Conservation (phyloP, 2,329 filamentous ascomycete genomes). For the Sclerotinia nivalis region DNA sequence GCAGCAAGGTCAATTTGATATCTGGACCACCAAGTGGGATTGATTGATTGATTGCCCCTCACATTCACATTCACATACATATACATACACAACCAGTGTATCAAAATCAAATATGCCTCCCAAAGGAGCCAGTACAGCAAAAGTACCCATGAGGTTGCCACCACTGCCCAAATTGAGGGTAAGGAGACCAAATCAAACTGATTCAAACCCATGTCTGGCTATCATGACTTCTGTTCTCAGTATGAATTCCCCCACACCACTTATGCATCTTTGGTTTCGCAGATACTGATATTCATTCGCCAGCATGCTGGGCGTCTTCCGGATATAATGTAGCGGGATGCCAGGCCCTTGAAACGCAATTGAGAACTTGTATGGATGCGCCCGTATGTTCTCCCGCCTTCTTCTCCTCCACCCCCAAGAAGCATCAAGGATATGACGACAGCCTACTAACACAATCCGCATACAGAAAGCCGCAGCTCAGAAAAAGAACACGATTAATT, state of each 20-base stretch:
- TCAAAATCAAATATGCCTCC: conserved; percentile 36
- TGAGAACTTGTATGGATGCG: conserved; percentile 77
- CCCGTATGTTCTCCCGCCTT: conserved; percentile 53
- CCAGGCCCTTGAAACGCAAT: conserved; percentile 57
- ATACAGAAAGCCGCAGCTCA: conserved; percentile 54
- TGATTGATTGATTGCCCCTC: conserved; percentile 3
- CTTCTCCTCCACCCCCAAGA: not conserved
- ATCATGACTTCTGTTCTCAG: conserved; percentile 68
- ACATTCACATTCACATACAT: not conserved
- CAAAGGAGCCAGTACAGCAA: conserved; percentile 39
- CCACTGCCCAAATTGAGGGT: conserved; percentile 64
- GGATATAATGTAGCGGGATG: conserved; percentile 66
- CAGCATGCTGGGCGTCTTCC: conserved; percentile 82
- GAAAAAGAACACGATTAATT: conserved; percentile 84
- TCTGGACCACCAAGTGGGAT: not conserved
- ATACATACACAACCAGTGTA: not conserved
- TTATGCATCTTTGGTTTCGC: not conserved
- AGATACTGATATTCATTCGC: not conserved
- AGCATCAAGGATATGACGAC: not conserved
- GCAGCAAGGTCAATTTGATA: conserved; percentile 11
- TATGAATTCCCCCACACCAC: conserved; percentile 44
- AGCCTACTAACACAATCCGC: not conserved
- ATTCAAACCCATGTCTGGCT: conserved; percentile 63
- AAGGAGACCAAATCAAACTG: conserved; percentile 61
- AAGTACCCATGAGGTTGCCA: conserved; percentile 48